Evolutionary conservation across 1,284 basidiomycete genomes (phyloP).

Genomic region (Sanghuangporus sanghuang): DNA sequence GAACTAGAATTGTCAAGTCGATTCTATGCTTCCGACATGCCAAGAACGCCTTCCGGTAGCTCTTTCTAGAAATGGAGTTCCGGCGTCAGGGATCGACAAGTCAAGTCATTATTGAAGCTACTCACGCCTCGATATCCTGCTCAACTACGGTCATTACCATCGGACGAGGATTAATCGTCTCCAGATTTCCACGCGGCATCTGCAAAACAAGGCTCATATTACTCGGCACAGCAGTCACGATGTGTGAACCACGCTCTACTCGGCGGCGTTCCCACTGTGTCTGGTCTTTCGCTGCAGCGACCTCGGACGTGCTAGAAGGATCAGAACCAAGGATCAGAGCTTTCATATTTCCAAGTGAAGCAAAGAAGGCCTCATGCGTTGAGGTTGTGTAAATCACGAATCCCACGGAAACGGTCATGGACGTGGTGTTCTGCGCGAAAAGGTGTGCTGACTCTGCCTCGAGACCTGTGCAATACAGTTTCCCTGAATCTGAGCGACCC

Average conservation of each 20-base stretch:
- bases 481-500: constrained; percentile 64
- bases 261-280: constrained; percentile 66
- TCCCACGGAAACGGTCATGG: constrained; percentile 74
- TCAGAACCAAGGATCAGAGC: constrained; percentile 24
- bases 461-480: constrained; percentile 45
- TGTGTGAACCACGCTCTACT: constrained; percentile 82
- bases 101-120: constrained; percentile 13
- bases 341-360: constrained; percentile 42
- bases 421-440: constrained; percentile 66
- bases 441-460: constrained; percentile 22
- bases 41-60: constrained; percentile 84
- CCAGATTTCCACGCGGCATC: constrained; percentile 97
- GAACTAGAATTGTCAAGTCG: constrained; percentile 85
- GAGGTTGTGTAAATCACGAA: constrained; percentile 88
- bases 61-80: constrained; percentile 36
- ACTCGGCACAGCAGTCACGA: constrained; percentile 82
- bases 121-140: constrained; percentile 69
- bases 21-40: constrained; percentile 92
- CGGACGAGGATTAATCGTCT: constrained; percentile 91
- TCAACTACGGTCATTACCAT: constrained; percentile 83
- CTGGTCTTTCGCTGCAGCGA: constrained; percentile 28
- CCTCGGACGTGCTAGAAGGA: constrained; percentile 20
- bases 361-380: constrained; percentile 79
- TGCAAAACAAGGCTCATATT: constrained; percentile 90
- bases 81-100: background rate